Base-by-base conservation (phyloP, 306 rosid species). In the Vigna trinervia region DNA sequence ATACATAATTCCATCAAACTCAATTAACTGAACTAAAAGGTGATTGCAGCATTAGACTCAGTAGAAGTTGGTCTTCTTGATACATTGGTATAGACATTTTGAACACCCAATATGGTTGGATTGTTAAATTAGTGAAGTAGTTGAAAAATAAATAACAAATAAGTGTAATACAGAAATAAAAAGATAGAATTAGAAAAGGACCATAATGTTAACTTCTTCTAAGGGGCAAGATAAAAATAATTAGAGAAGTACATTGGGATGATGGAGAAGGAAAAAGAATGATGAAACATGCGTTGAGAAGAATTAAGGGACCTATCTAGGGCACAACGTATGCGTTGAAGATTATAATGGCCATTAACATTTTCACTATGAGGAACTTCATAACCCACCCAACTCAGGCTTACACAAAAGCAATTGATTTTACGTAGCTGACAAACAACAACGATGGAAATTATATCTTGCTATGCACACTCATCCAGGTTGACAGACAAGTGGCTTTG, bases 351-450 rank as follows among this genome's bases (percentile, higher is more conserved):
- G 51, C 11, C 66, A 48, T 26, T 1, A 15, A 12, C 19, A 28
- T 19, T 47, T 72, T 11, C 76, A 38, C 28, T 46, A 15, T 28
- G 61, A 20, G 80, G 68, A 65, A 63, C 64, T 65, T 73, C 68
- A 41, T 41, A 7, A 60, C 11, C 13, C 20, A 61, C 11, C 14
- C 15, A 53, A 62, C 19, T 19, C 58, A 54, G 20, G 56, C 46
- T 20, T 78, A 60, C 58, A 50, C 66, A 77, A 72, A 26, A 71
- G 9, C 5, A 34, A n/a, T 28, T 54, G 38, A 46, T 66, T 76
- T 41, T 53, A 63, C 47, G n/a, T 76, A 53, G 72, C 50, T 61
- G 46, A 36, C 73, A 69, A 56, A 60, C 62, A 60, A 61, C 23
- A 22, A 22, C 1, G 23, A 22, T 1, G 1, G 1, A 22, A 60